Base-by-base conservation (phyloP, 148 eudicot genomes). In the Pouteria glomerata region DNA sequence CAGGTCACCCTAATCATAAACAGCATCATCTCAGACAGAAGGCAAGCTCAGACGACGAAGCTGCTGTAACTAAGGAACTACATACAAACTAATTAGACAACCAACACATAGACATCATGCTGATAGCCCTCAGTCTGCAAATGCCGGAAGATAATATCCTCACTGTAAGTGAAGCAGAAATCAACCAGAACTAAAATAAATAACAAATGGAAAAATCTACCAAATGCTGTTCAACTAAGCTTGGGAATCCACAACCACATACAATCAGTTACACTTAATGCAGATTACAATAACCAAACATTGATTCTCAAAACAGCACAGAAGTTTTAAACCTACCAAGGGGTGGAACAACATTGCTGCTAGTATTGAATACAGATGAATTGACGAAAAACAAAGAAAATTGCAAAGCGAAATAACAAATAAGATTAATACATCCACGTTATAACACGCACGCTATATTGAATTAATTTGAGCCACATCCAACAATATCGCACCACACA, bases 231-330 rank as follows among this genome's bases (percentile, higher is more conserved):
- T 48, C n/a, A 53, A 14, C 8, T 39, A 52, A 33, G 39, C 55
- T 18, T 42, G 8, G 0, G 64, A 27, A 57, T 70, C 45, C 73
- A 70, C 53, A 2, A 57, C 73, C 73, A 8, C 42, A 51, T 31
- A 68, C 35, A 39, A 16, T 2, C 19, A 6, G 27, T 37, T 16
- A 37, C n/a, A 35, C 3, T 55, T 2, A 69, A 42, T 33, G 39
- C 42, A 31, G 18, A 67, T 27, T 15, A 69, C 59, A 53, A 69
- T 18, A 56, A 13, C 7, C 19, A 18, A 15, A 10, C 1, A 37
- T 33, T 12, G 15, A 26, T 35, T 18, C 14, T 56, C 58, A 70
- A 6, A 72, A 30, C 44, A 75, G 78, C 74, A 61, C 79, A 73
- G 33, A 57, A 70, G 65, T n/a, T 50, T 45, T 26, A 64, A n/a